Evolutionary conservation across 1,139 yeast genomes (phyloP), one percentile per base, ranked within the genome.

Genomic region (Entelexis paramagnoliae): DNA sequence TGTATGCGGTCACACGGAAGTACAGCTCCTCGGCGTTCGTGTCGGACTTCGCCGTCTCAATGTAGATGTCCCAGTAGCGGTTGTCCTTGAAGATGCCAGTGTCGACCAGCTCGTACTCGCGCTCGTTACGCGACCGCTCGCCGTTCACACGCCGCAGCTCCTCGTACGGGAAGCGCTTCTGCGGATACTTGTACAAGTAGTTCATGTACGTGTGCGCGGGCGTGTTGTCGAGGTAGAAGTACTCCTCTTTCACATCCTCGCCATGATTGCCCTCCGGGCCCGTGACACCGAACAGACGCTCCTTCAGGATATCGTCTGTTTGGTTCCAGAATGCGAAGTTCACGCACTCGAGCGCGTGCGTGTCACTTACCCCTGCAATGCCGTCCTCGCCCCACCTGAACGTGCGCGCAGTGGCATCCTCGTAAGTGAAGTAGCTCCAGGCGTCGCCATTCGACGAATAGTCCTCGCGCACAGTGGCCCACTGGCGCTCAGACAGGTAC

Each of bases 341-440:
- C 59, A 86, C 68, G 65, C 94, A 83, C 51, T 86, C 72, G 62
- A 78, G 68, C 65, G 86, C 96, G 62, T 86, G 89, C 59, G 86
- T 80, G 65, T 89, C 97, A 55, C 86, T 78, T 20, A 87, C 84
- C 51, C 97, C 97, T 10, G 94, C 95, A 61, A 89, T 72, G 4
- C 97, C 97, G 65, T 89, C 97, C 67, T 89, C 97, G 47, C 96
- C 95, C 97, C 97, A 89, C 51, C 97, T 75, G 65, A 85, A 89
- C 17, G 86, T 80, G 63, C 97, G 74, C 28, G 93, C 78, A 58
- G 80, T 75, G 4, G 95, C 85, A 58, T 86, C 89, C 55, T 86
- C 95, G 66, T 88, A 88, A 10, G 95, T 88, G 67, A 89, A 89
- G 61, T 82, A 80, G 35, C 81, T 76, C 97, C 97, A 89, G 3